phyloP scores from a whole-genome alignment of 371 early-diverging fungal species.

The Paraphysoderma sedebokerense region DNA sequence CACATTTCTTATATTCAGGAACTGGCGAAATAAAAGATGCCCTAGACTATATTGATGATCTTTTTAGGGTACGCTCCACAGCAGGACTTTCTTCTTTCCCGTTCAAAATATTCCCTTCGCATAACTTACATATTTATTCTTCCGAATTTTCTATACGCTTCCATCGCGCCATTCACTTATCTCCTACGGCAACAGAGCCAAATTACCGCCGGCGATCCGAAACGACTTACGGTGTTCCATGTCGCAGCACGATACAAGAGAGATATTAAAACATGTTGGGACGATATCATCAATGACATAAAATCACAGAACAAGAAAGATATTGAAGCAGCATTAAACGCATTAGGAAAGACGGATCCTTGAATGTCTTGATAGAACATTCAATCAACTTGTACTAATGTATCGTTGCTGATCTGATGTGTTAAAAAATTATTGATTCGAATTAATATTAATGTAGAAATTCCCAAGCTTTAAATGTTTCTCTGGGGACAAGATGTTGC shows the following conservation, averaged over 20 bases:
- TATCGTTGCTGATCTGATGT: no score
- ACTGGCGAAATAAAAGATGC: not conserved
- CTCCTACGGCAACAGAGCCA: not conserved
- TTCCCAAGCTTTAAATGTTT: no score
- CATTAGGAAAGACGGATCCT: slow-evolving; percentile 1
- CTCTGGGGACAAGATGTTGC: no score
- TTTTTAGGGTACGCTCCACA: not conserved
- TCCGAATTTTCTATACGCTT: not conserved
- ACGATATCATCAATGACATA: slow-evolving; percentile 3
- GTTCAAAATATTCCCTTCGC: no score
- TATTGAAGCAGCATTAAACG: slow-evolving; percentile 6
- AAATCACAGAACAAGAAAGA: slow-evolving; percentile 4
- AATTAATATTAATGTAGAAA: no score
- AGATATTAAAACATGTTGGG: slow-evolving; percentile 7
- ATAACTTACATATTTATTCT: no score
- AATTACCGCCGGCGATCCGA: slow-evolving; percentile 2
- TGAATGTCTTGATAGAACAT: no score
- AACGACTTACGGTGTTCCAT: slow-evolving; percentile 5
- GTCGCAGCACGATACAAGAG: slow-evolving; percentile 8
- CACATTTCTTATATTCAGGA: no score
- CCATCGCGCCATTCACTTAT: not conserved
- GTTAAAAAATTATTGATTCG: no score
- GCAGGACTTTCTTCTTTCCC: no score
- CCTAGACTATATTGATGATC: not conserved
- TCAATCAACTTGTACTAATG: no score